These are phyloP conservation scores for Dactylellina parvicollis DNA, from an alignment of 2,329 filamentous ascomycete genomes.

Conservation along the genomic window DNA sequence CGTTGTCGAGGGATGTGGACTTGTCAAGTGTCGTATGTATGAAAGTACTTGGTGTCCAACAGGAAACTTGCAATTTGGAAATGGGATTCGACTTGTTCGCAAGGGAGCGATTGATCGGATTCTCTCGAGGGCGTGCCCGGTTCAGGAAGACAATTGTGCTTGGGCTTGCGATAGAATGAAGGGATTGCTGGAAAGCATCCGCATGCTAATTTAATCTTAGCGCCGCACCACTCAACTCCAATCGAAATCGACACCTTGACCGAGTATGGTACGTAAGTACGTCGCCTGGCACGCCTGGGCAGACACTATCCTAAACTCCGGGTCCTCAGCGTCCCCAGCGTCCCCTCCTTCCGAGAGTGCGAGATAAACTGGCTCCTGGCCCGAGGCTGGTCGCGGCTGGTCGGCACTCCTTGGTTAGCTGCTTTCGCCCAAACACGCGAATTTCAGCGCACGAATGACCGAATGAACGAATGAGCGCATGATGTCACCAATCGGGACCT, in stretches of 20 bases:
- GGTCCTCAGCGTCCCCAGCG: too few relatives aligned
- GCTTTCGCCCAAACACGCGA: constrained; percentile 35
- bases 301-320: constrained; percentile 25
- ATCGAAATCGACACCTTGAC: not conserved
- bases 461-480: too few relatives aligned
- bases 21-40: not conserved
- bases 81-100: too few relatives aligned
- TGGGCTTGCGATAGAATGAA: constrained; percentile 38
- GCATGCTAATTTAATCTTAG: constrained; percentile 49
- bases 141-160: constrained; percentile 6
- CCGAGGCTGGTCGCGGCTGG: not conserved
- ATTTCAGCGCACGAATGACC: constrained; percentile 7
- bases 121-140: not conserved
- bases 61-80: too few relatives aligned
- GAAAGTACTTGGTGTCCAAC: too few relatives aligned
- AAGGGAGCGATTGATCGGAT: too few relatives aligned
- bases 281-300: too few relatives aligned
- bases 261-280: too few relatives aligned
- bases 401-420: not conserved
- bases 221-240: constrained; percentile 8
- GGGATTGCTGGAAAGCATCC: constrained; percentile 35
- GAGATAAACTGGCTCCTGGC: not conserved
- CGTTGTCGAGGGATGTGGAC: too few relatives aligned
- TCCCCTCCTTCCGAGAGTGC: not conserved
- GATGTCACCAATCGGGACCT: constrained; percentile 29